phyloP scores from a whole-genome alignment of 2,329 filamentous ascomycete species.

The Penicillium occitanis region DNA sequence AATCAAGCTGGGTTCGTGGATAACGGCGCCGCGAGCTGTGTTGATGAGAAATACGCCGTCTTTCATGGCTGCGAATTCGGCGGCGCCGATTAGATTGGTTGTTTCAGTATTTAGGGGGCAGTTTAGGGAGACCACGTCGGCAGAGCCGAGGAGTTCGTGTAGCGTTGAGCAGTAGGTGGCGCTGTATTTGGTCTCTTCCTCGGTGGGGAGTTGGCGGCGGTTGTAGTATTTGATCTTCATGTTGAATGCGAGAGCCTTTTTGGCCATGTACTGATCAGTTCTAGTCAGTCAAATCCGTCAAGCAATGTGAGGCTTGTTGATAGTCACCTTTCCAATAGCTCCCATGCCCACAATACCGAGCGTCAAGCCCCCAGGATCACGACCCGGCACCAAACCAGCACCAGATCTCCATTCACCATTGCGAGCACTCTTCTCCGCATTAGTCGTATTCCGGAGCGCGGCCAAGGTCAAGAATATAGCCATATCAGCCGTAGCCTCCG shows the following conservation, averaged over 20 bases:
- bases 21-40: slow-evolving; percentile 72
- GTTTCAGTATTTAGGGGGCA: slow-evolving; percentile 71
- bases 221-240: slow-evolving; percentile 32
- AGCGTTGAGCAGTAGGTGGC: slow-evolving; percentile 45
- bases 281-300: neutral
- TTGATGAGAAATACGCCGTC: slow-evolving; percentile 72
- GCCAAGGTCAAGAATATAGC: slow-evolving; percentile 73
- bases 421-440: slow-evolving; percentile 60
- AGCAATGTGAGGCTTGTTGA: slow-evolving; percentile 17
- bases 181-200: slow-evolving; percentile 31
- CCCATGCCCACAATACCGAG: slow-evolving; percentile 77
- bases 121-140: slow-evolving; percentile 71
- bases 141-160: slow-evolving; percentile 65
- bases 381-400: slow-evolving; percentile 65
- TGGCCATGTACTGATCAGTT: slow-evolving; percentile 11
- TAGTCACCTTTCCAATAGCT: slow-evolving; percentile 65
- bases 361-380: slow-evolving; percentile 69
- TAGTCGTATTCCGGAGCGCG: slow-evolving; percentile 65
- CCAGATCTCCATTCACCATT: slow-evolving; percentile 50
- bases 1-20: slow-evolving; percentile 72
- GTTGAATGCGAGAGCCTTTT: slow-evolving; percentile 25
- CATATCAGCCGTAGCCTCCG: slow-evolving; percentile 73
- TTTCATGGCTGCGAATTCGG: slow-evolving; percentile 71
- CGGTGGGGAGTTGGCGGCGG: slow-evolving; percentile 50
- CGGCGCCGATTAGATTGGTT: slow-evolving; percentile 65